Conservation (phyloP, 495 filamentous ascomycete genomes). For the Penicillium coffeae region DNA sequence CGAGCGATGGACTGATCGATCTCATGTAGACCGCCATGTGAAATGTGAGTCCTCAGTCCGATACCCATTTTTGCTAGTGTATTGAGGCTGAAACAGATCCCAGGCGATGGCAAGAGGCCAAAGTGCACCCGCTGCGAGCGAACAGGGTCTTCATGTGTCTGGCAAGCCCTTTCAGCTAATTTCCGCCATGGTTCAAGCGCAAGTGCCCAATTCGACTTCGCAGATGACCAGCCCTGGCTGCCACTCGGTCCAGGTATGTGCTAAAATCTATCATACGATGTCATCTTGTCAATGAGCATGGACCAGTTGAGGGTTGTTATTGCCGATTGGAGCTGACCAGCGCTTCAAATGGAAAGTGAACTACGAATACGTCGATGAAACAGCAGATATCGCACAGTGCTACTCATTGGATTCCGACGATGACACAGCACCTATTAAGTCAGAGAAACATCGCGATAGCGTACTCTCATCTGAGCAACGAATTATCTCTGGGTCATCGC, state of each 20-base stretch:
- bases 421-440: neutral
- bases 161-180: conserved; percentile 10
- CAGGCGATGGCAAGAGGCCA: conserved; percentile 19
- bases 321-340: conserved; percentile 8
- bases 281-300: too few species aligned
- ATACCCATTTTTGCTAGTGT: too few species aligned
- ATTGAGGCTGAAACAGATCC: too few species aligned
- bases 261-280: too few species aligned
- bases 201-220: conserved; percentile 18
- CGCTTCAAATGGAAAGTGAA: conserved; percentile 5
- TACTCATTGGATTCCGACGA: conserved; percentile 9
- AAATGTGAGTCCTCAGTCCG: conserved; percentile 24
- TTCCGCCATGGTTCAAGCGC: conserved; percentile 25
- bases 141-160: conserved; percentile 15
- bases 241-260: conserved; percentile 12
- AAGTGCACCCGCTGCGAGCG: conserved; percentile 17
- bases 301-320: conserved; percentile 2
- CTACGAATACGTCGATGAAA: conserved; percentile 21
- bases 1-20: neutral
- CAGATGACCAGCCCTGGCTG: conserved; percentile 21
- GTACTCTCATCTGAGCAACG: conserved; percentile 1
- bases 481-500: conserved; percentile 1
- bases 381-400: conserved; percentile 15
- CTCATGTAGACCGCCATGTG: conserved; percentile 11
- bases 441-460: conserved; percentile 6